Percentiles rank a stretch among this genome's conserved stretches.
Conservation (phyloP, 225 moss, liverwort and hornwort species). For the Physcomitrium patens region DNA sequence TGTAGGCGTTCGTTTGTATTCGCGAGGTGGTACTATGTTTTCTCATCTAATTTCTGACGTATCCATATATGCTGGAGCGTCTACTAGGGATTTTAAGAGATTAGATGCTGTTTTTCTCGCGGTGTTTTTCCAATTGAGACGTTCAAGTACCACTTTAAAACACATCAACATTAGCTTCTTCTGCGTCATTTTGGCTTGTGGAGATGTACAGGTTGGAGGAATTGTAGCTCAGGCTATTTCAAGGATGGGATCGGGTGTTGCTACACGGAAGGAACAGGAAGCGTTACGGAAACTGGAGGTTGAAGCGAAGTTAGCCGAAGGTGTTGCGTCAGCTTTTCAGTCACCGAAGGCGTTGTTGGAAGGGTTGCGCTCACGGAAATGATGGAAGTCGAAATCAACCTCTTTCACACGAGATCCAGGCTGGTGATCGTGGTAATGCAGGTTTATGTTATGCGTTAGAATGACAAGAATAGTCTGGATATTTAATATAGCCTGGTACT, state of each 20-base stretch:
- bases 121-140: neutral
- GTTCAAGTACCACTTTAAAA: neutral
- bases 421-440: conserved; percentile 48
- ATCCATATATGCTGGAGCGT: neutral
- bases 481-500: conserved; percentile 15
- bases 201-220: conserved; percentile 39
- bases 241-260: conserved; percentile 58
- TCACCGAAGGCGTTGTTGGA: conserved; percentile 55
- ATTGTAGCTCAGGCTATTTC: conserved; percentile 57
- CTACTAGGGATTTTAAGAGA: neutral
- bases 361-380: conserved; percentile 51
- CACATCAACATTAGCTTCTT: conserved; percentile 15
- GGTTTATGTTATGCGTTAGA: conserved; percentile 21
- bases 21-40: neutral
- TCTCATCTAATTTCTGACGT: neutral
- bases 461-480: neutral
- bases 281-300: conserved; percentile 43
- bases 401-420: conserved; percentile 83
- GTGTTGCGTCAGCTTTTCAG: conserved; percentile 18
- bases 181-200: conserved; percentile 4
- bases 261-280: conserved; percentile 47
- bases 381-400: conserved; percentile 78
- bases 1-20: neutral
- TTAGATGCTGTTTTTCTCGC: neutral
- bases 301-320: conserved; percentile 33